A percentile compares a stretch with the other conserved stretches of the same genome.
phyloP scores from a whole-genome alignment of 83 land plant species.

The Diphasiastrum complanatum region DNA sequence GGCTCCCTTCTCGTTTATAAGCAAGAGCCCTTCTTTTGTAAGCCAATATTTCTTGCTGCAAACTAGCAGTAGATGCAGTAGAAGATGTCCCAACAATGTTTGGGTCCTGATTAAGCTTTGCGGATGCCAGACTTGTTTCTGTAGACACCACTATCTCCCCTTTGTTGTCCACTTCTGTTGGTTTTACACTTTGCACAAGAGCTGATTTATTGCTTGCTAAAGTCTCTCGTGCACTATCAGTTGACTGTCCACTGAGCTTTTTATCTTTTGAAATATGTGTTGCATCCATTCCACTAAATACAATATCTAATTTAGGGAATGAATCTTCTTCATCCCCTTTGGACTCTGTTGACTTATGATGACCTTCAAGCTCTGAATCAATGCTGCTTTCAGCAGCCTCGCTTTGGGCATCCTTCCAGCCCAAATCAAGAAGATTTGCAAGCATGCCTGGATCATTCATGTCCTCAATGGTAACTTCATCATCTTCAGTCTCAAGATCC shows the following conservation, averaged over 20 bases:
- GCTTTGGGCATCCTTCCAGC: conserved; percentile 41
- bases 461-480: conserved; percentile 57
- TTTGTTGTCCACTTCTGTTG: no score
- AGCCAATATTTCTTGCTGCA: conserved; percentile 46
- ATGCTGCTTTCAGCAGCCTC: not conserved
- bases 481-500: conserved; percentile 8
- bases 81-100: conserved; percentile 8
- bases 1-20: conserved; percentile 75
- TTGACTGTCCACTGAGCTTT: no score
- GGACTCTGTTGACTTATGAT: conserved; percentile 14
- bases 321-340: conserved; percentile 12
- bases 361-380: not conserved
- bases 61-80: conserved; percentile 15
- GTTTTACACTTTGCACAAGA: no score
- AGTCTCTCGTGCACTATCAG: no score
- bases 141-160: no score
- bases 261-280: no score
- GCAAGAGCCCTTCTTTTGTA: conserved; percentile 58
- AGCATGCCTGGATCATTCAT: conserved; percentile 54
- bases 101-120: not conserved
- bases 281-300: no score
- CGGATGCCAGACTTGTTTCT: conserved; percentile 8
- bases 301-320: no score
- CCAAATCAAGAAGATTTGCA: conserved; percentile 39
- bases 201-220: no score